Percentiles rank a stretch among this genome's conserved stretches.
Conservation (phyloP, 768 basidiomycete genomes). For the Paxillus involutus region DNA sequence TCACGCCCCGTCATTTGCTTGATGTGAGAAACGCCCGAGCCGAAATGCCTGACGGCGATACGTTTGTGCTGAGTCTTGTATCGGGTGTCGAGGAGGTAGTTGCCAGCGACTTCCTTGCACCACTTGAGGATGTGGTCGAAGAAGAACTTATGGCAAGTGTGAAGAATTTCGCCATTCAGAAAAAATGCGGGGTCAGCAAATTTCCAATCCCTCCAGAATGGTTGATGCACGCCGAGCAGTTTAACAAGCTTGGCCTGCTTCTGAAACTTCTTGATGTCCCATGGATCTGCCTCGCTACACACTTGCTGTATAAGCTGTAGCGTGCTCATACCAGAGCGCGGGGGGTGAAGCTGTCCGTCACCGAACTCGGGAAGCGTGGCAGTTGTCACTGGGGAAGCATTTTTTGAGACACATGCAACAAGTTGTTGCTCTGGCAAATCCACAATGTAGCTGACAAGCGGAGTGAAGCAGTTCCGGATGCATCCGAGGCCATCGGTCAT, state of each 20-base stretch:
- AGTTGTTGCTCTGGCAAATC: conserved; percentile 20
- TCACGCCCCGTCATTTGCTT: conserved; percentile 43
- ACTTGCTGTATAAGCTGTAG: background rate
- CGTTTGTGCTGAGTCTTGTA: conserved; percentile 2
- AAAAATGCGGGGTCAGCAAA: background rate
- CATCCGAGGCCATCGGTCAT: conserved; percentile 24
- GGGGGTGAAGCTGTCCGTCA: background rate
- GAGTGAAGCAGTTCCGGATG: conserved; percentile 5
- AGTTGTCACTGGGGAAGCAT: conserved; percentile 10
- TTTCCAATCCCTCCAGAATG: conserved; percentile 2
- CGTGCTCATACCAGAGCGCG: too few relatives aligned
- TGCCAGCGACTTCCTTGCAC: conserved; percentile 5
- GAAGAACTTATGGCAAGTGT: conserved; percentile 5
- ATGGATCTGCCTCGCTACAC: conserved; percentile 14
- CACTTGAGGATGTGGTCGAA: conserved; percentile 9
- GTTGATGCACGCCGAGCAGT: background rate
- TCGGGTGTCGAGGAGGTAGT: background rate
- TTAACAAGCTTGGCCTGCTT: background rate
- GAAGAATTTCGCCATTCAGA: conserved; percentile 6
- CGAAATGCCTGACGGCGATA: conserved; percentile 35
- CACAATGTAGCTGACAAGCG: conserved; percentile 11
- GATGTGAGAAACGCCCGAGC: conserved; percentile 35
- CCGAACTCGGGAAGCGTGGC: conserved; percentile 12
- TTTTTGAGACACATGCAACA: conserved; percentile 7
- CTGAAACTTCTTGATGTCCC: conserved; percentile 27